Conservation (phyloP, 2,329 filamentous ascomycete genomes). For the Anthostomella pinea region DNA sequence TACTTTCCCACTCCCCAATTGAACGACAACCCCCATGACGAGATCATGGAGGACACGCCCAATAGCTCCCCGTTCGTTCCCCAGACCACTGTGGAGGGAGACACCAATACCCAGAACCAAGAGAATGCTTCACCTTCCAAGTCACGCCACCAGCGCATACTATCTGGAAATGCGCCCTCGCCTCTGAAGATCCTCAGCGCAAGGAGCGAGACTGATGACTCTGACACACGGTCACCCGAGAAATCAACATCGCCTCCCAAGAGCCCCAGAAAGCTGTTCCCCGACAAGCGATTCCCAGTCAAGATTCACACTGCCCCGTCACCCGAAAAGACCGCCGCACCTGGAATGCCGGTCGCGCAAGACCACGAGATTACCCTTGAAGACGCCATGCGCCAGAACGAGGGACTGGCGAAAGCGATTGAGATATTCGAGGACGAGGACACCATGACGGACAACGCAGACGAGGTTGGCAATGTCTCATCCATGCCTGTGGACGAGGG, state of each 20-base stretch:
- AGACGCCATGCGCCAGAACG: conserved; percentile 53
- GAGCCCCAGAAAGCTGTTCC: conserved; percentile 38
- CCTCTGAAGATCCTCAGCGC: conserved; percentile 53
- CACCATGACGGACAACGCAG: conserved; percentile 31
- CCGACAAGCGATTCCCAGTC: conserved; percentile 6
- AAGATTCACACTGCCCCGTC: conserved; percentile 1
- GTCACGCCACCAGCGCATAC: conserved; percentile 51
- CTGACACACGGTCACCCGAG: conserved; percentile 26
- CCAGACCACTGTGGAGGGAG: conserved; percentile 11
- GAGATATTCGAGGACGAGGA: conserved; percentile 58
- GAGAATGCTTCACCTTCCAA: conserved; percentile 49
- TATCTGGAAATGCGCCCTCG: conserved; percentile 56
- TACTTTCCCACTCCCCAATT: conserved; percentile 4
- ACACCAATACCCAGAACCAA: conserved; percentile 31
- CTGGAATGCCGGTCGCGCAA: conserved; percentile 16
- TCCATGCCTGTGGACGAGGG: conserved; percentile 31
- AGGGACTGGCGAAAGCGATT: conserved; percentile 56
- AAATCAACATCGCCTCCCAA: conserved; percentile 18
- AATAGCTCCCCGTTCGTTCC: conserved; percentile 16
- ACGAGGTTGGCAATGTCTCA: conserved; percentile 30
- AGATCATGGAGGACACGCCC: conserved; percentile 3
- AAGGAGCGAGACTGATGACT: conserved; percentile 21
- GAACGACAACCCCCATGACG: conserved; percentile 5
- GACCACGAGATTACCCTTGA: conserved; percentile 46
- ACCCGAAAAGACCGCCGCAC: conserved; percentile 4